A percentile compares a stretch with the other conserved stretches of the same genome.
These are phyloP conservation scores for Phytophthora sp. DNA, from an alignment of 352 stramenopile species.

Conservation along the genomic window DNA sequence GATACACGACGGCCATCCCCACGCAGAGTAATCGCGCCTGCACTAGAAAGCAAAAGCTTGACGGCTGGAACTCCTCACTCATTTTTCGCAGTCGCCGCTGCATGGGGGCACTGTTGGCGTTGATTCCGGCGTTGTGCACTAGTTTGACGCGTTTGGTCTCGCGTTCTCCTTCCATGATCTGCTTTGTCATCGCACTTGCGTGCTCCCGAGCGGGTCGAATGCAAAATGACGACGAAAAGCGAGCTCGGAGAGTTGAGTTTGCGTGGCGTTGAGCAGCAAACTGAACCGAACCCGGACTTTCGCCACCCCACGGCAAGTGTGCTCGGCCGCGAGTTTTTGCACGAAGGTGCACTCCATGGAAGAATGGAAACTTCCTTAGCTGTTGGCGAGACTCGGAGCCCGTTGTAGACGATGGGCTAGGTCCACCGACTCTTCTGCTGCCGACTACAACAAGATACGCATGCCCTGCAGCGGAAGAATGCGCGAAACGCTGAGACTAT, in stretches of 20 bases:
- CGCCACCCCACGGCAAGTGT: slow-evolving; percentile 3
- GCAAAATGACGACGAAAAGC: slow-evolving; percentile 37
- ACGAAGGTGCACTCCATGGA: slow-evolving; percentile 14
- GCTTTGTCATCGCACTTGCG: slow-evolving; percentile 27
- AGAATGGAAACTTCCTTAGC: slow-evolving; percentile 21
- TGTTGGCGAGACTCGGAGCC: background rate
- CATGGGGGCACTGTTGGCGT: slow-evolving; percentile 22
- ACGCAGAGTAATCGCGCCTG: slow-evolving; percentile 62
- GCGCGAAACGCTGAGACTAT: slow-evolving; percentile 10
- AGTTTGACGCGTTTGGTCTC: slow-evolving; percentile 40
- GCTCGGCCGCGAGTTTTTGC: too few relatives aligned
- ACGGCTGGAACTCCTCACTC: slow-evolving; percentile 59
- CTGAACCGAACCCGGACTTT: slow-evolving; percentile 37
- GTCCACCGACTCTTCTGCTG: slow-evolving; percentile 18
- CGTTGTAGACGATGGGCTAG: background rate
- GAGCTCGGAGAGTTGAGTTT: slow-evolving; percentile 28
- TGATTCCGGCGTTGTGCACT: slow-evolving; percentile 14
- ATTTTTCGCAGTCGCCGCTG: slow-evolving; percentile 67
- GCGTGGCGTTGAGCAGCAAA: slow-evolving; percentile 31
- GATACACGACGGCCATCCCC: slow-evolving; percentile 59
- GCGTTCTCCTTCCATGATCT: slow-evolving; percentile 20
- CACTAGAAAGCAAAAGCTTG: slow-evolving; percentile 50
- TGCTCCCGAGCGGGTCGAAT: slow-evolving; percentile 9
- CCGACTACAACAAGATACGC: slow-evolving; percentile 32
- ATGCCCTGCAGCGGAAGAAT: background rate